Percentiles rank a stretch among this genome's conserved stretches.
Evolutionary conservation across 495 filamentous ascomycete genomes (phyloP).

Genomic region (Filosporella fistucella): DNA sequence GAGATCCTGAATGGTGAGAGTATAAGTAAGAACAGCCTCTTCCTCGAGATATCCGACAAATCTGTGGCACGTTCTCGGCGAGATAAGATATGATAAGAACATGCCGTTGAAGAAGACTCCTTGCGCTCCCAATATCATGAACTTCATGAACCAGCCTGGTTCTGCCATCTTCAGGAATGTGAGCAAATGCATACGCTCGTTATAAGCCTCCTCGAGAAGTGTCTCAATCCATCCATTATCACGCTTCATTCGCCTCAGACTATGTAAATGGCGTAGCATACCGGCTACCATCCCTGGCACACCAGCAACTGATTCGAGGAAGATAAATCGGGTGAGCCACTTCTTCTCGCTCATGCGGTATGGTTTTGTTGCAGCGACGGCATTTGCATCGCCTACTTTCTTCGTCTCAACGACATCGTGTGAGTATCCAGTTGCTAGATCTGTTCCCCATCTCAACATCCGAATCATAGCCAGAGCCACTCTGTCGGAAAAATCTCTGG

Average conservation of each 20-base stretch:
- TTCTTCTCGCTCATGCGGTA: constrained; percentile 69
- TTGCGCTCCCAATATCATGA: constrained; percentile 77
- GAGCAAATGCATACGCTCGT: constrained; percentile 94
- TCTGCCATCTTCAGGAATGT: constrained; percentile 92
- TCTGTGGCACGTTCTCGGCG: constrained; percentile 84
- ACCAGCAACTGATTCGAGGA: constrained; percentile 90
- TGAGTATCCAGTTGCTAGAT: constrained; percentile 66
- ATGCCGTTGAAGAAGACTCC: constrained; percentile 93
- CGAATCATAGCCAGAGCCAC: constrained; percentile 59
- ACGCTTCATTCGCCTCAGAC: constrained; percentile 75
- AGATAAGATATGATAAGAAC: constrained; percentile 85
- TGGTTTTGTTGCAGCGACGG: constrained; percentile 32
- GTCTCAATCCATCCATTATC: constrained; percentile 99
- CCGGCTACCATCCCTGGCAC: constrained; percentile 97
- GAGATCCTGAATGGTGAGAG: constrained; percentile 77
- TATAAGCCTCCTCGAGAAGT: constrained; percentile 88
- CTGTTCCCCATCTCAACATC: constrained; percentile 61
- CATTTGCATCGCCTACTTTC: constrained; percentile 35
- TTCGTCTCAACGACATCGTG: constrained; percentile 52
- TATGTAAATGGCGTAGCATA: constrained; percentile 84
- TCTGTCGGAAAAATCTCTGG: constrained; percentile 63
- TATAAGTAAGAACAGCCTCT: constrained; percentile 95
- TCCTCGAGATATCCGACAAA: constrained; percentile 98
- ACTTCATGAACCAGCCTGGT: constrained; percentile 81
- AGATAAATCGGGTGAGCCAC: constrained; percentile 82